Percentiles rank a stretch among this genome's conserved stretches.
These are phyloP conservation scores for Coemansia sp. DNA, from an alignment of 192 early-diverging fungal genomes.

Conservation along the genomic window DNA sequence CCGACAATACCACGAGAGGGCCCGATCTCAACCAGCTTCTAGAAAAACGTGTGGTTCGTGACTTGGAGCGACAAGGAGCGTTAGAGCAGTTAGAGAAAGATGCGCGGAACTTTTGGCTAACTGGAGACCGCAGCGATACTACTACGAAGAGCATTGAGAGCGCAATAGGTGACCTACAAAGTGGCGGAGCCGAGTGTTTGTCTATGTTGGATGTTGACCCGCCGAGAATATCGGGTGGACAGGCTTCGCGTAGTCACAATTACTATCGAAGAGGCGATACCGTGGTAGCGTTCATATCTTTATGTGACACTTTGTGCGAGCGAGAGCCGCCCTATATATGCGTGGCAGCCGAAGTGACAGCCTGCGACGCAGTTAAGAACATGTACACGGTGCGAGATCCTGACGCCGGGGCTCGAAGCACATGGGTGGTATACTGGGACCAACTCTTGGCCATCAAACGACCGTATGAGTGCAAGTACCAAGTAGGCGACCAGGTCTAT, in stretches of 20 bases:
- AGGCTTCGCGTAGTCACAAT: conserved; percentile 25
- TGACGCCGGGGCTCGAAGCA: conserved; percentile 17
- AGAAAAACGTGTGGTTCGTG: conserved; percentile 20
- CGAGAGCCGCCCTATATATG: conserved; percentile 26
- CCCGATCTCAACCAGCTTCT: conserved; percentile 5
- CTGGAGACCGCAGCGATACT: conserved; percentile 1
- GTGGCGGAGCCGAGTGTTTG: not conserved
- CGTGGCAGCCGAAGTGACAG: conserved; percentile 22
- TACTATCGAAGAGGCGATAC: conserved; percentile 47
- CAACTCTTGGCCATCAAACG: conserved; percentile 44
- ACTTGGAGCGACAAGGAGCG: conserved; percentile 19
- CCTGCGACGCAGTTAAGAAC: conserved; percentile 37
- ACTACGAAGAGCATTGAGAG: not conserved
- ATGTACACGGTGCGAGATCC: conserved; percentile 46
- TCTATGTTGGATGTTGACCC: conserved; percentile 35
- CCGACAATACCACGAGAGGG: conserved; percentile 11
- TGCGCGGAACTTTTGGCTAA: conserved; percentile 42
- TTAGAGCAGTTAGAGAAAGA: conserved; percentile 40
- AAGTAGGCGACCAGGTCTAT: conserved; percentile 49
- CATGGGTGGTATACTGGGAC: conserved; percentile 51
- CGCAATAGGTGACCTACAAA: conserved; percentile 11
- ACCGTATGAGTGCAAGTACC: conserved; percentile 42
- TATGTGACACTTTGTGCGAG: conserved; percentile 14
- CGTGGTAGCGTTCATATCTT: conserved; percentile 42
- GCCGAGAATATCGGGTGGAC: conserved; percentile 21